phyloP scores from a whole-genome alignment of 106 monocot genomes.

The Hemerocallis citrina region DNA sequence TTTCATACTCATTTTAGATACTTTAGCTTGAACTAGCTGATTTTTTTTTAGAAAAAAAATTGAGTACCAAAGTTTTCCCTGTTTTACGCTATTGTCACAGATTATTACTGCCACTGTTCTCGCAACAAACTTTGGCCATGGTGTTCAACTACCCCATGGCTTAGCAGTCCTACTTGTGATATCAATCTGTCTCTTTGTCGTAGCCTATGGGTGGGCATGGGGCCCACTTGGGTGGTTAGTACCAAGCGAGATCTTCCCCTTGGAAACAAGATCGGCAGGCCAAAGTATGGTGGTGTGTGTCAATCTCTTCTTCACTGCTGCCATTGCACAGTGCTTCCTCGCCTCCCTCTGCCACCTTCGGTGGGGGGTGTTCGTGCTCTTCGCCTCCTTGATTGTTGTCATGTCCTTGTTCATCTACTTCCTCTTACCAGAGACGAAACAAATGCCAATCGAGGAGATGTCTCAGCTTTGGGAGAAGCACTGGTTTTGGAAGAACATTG shows the following conservation, averaged over 20 bases:
- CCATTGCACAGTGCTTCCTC: slow-evolving; percentile 43
- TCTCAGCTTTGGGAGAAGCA: slow-evolving; percentile 13
- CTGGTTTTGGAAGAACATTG: slow-evolving; percentile 40
- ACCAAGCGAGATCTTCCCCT: slow-evolving; percentile 9
- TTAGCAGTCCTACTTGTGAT: slow-evolving; percentile 26
- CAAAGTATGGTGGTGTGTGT: slow-evolving; percentile 42
- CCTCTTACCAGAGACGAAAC: slow-evolving; percentile 45
- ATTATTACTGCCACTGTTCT: slow-evolving; percentile 16
- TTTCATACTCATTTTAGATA: neutral
- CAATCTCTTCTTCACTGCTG: slow-evolving; percentile 44
- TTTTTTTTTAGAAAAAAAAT: neutral
- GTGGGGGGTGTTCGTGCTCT: slow-evolving; percentile 36
- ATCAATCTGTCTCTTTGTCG: slow-evolving; percentile 14
- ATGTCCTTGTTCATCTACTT: slow-evolving; percentile 34
- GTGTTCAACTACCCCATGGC: slow-evolving; percentile 12
- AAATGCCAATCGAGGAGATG: slow-evolving; percentile 37
- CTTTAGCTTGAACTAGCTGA: neutral
- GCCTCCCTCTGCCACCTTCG: slow-evolving; percentile 24
- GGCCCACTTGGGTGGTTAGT: slow-evolving; percentile 34
- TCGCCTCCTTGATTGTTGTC: slow-evolving; percentile 20
- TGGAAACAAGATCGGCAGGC: slow-evolving; percentile 40
- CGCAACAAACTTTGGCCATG: slow-evolving; percentile 24
- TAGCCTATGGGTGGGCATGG: slow-evolving; percentile 43
- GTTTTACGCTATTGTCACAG: slow-evolving; percentile 8
- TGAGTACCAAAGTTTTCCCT: neutral